Base-by-base conservation (phyloP, 78 protist genomes). In the Anaeramoeba flamelloides region DNA sequence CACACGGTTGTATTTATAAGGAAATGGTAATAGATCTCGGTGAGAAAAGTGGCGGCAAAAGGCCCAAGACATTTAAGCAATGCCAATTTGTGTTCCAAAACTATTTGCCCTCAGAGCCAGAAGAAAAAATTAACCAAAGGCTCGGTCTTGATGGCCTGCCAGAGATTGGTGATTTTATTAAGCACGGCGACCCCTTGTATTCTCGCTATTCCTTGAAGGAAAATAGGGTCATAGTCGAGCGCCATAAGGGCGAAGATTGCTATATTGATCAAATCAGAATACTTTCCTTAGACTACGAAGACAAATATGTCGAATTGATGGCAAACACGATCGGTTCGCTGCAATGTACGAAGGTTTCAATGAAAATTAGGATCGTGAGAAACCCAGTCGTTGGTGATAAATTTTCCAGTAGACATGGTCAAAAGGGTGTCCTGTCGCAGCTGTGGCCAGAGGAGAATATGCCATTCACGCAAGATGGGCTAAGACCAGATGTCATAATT, bases 381-480 rank as follows among this genome's bases (percentile, higher is more conserved):
- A 84, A 32, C 90, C 98, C 92, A 1, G 77, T 90, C 64, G 87
- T 93, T 22, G 98, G 99, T 2, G 99, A 96, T 90, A 96, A 96
- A 88, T 96, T 96, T 78, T 79, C 97, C 2, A 83, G 94, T 0
- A 87, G 98, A 2, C 98, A 95, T 83, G 98, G 98, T 37, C 98
- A 95, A 80, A 93, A 93, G 88, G 97, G 95, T 39, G 89, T 91
- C 31, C 12, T 41, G 8, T 90, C 39, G 34, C 82, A 39, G 1
- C 1, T 86, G 33, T 81, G 89, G 84, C 88, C 85, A 3, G 79
- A 81, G 83, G 83, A 69, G 32, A 22, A 33, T 79, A 65, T 98
- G 99, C 99, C 99, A 33, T 98, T 96, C 89, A 81, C 96, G 26
- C 96, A 91, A 74, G 38, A 81, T 17, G 99, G 99, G 74, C n/a